Percentiles rank a stretch among this genome's conserved stretches.
phyloP scores from a whole-genome alignment of 176 grass and related monocot species.

The Microstegium vimineum region DNA sequence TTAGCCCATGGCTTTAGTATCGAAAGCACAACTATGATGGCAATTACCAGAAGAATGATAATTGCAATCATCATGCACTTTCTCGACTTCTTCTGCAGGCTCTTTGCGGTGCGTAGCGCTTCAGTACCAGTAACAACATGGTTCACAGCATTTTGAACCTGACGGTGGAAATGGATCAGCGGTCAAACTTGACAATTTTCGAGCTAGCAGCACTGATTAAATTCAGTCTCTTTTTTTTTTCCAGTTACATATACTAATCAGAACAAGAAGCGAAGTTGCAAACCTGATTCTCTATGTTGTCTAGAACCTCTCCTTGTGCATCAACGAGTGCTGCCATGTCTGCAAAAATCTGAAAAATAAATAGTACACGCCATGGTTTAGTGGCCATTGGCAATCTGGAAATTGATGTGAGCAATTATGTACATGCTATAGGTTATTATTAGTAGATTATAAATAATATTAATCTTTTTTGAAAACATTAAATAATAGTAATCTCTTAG shows the following conservation, averaged over 20 bases:
- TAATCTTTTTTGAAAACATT: neutral
- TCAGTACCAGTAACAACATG: constrained; percentile 49
- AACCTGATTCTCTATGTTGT: constrained; percentile 68
- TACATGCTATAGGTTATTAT: neutral
- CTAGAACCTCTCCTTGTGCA: constrained; percentile 54
- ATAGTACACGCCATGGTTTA: neutral
- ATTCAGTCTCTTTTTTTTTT: neutral
- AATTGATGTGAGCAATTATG: neutral
- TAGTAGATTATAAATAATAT: neutral
- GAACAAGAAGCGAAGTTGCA: neutral
- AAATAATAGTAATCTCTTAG: neutral
- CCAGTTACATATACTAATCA: neutral
- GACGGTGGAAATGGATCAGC: neutral
- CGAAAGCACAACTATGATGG: constrained; percentile 32
- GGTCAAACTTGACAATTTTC: neutral
- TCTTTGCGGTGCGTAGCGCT: constrained; percentile 48
- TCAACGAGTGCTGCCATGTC: constrained; percentile 59
- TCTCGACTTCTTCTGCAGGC: constrained; percentile 59
- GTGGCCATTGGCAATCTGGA: neutral
- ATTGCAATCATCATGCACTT: constrained; percentile 62
- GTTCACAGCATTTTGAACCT: constrained; percentile 66
- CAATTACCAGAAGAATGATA: constrained; percentile 40
- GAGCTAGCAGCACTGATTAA: neutral
- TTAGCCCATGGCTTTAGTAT: constrained; percentile 61
- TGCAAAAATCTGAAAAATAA: constrained; percentile 44